Percentiles rank a stretch among this genome's conserved stretches.
These are phyloP conservation scores for Nakazawaea holstii DNA, from an alignment of 805 yeast species.

Conservation along the genomic window DNA sequence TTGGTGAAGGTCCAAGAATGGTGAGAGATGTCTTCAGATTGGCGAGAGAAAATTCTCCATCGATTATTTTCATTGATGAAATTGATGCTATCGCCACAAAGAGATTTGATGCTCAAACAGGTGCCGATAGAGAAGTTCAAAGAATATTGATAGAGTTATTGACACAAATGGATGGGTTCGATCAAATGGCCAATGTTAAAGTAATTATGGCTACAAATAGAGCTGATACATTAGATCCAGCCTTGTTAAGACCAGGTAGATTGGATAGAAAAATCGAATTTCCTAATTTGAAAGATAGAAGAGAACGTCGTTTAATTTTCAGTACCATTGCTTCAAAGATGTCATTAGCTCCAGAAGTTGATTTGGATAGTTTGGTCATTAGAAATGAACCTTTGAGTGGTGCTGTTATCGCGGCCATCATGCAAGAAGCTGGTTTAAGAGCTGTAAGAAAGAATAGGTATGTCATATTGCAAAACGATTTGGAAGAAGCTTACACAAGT, in stretches of 20 bases:
- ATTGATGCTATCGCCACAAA: conserved; percentile 99
- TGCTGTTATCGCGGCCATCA: conserved; percentile 95
- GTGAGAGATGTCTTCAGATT: conserved; percentile 96
- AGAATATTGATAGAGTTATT: conserved; percentile 92
- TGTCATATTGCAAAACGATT: conserved; percentile 90
- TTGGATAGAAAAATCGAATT: conserved; percentile 97
- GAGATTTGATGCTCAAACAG: conserved; percentile 99
- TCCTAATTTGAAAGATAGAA: conserved; percentile 92
- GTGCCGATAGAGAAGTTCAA: conserved; percentile 99
- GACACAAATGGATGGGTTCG: conserved; percentile 99
- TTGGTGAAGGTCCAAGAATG: conserved; percentile 99
- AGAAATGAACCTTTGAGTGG: conserved; percentile 98
- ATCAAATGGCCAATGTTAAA: conserved; percentile 90
- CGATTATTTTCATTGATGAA: conserved; percentile 96
- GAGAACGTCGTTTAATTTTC: conserved; percentile 96
- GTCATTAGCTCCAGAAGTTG: conserved; percentile 98
- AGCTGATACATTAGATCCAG: conserved; percentile 99
- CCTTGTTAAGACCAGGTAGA: conserved; percentile 96
- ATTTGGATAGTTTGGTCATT: conserved; percentile 87
- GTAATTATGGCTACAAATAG: conserved; percentile 99
- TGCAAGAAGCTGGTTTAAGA: conserved; percentile 99
- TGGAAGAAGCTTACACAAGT: conserved; percentile 95
- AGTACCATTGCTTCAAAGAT: conserved; percentile 94
- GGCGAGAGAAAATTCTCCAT: conserved; percentile 96
- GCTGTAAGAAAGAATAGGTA: conserved; percentile 98